Evolutionary conservation across 768 basidiomycete species (phyloP), one percentile per base, ranked within the genome.

Genomic region (Suillus discolor): DNA sequence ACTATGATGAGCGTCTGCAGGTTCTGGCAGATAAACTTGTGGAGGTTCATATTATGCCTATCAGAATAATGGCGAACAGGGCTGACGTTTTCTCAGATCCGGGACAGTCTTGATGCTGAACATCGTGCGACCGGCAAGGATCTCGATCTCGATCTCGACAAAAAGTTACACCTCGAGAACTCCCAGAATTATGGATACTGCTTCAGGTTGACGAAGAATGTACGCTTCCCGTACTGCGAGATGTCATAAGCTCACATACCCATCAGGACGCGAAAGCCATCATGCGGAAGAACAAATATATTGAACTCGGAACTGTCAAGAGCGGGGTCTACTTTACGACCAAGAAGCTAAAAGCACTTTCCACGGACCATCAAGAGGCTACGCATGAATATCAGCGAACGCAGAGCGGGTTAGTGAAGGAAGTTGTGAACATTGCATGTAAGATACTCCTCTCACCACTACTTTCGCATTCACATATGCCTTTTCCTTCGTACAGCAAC

Each of bases 91-190:
- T 4, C 9, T 25, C 65, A 89, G 81, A 83, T 88, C 0, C 87
- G 93, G 38, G 94, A 96, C 72, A 87, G 86, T 0, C 79, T 99
- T 20, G 94, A 99, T 71, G 82, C 80, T 15, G 95, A 97, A 73
- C 96, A 98, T 75, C 77, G 80, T 8, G 71, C 80, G 2, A 89
- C 88, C 0, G 91, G 91, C 7, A 76, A 81, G 8, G 92, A 93
- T 45, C 82, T 98, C 7, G 85, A 83, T 11, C 70, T 99, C 12
- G 95, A 97, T 18, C 84, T 94, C 3, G 93, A 97, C 76, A 97
- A 97, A 80, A 99, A 98, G 79, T 78, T 99, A 13, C 97, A 99
- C 76, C 81, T 99, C 36, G 97, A 99, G 79, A 96, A 96, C 71
- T 93, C 91, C 62, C 84, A 85, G 64, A 86, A 88, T 1, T 94